Base-by-base conservation (phyloP, 1,284 basidiomycete genomes). In the Austroboletus novae-zelandiae region DNA sequence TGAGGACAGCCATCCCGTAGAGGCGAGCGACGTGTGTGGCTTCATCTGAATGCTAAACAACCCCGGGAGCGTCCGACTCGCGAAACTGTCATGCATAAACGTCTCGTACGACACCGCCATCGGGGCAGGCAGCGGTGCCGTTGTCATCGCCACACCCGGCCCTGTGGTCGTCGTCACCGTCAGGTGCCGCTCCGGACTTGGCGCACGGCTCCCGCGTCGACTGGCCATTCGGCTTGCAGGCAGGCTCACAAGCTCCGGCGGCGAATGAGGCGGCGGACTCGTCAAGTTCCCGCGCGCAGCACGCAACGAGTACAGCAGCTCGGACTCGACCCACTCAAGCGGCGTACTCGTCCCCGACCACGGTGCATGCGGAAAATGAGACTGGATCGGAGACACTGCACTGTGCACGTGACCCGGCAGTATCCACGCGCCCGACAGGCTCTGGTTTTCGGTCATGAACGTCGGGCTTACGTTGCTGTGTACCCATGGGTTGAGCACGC, bases 291-390 rank as follows among this genome's bases (percentile, higher is more conserved):
- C 30, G 13, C 8, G 9, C 30, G 30, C 30, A 31, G 5, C 48
- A 1, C 81, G 77, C 23, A 89, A 72, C 4, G 85, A 89, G 18
- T 86, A 73, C 40, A 93, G 72, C 11, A 94, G 75, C 68, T 94
- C 90, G 6, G 86, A 86, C 66, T 93, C 90, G 47, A 89, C 81
- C 81, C 86, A 90, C 50, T 90, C 84, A 45, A 92, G 76, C 18
- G 85, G 76, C 5, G 74, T 72, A 47, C 61, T 73, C 15, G 67
- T 59, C 29, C 69, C 74, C 10, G 73, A 65, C 7, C 64, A 71
- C n/a, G 74, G 77, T 14, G 60, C 67, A 45, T 73, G 73, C 4
- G 78, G 79, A 10, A 81, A 71, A 43, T 79, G 72, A 1, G 71
- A 71, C 14, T 51, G 52, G 29, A 69, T 57, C 5, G 63, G 51